Base-by-base conservation (phyloP, 2,329 filamentous ascomycete genomes). In the Cytospora schulzeri region DNA sequence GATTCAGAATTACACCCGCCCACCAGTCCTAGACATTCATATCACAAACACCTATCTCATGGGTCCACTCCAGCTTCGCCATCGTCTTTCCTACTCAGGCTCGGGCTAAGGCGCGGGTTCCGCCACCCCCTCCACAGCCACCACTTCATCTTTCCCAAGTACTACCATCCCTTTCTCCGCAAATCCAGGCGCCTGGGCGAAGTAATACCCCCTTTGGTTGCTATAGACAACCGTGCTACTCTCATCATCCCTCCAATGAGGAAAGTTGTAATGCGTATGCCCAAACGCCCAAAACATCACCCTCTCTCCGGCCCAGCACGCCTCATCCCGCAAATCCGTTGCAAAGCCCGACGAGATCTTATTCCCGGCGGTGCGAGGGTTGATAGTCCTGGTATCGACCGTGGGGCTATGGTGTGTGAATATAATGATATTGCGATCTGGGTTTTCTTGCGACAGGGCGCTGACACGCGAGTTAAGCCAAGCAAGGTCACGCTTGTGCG, bases 211-310 rank as follows among this genome's bases (percentile, higher is more conserved):
- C 8, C 68, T 57, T 60, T 73, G 71, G 53, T 73, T 73, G 17
- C 48, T 6, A 70, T 67, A 26, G 65, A 51, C 26, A 70, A 33
- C n/a, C 38, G 31, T 60, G 1, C 56, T 38, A 35, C 41, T 53
- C 2, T 24, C 65, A 1, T 24, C 65, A 14, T 70, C 69, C 8
- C 63, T 73, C 5, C 63, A 29, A 63, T 77, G 79, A 48, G 78
- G 75, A 68, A 79, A 81, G 63, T 79, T 81, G 67, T 74, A 81
- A 67, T 83, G 80, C 14, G 80, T 83, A 65, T 83, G 80, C 0
- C 81, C 80, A 71, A 82, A 83, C 0, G 75, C 80, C 81, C 80
- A 84, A 0, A 79, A 33, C 68, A 72, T 77, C 22, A 82, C 78
- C 2, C 64, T 69, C 0, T 24, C 28, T 31, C 68, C 75, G 1